These are phyloP conservation scores for Brassica juncea DNA, from an alignment of 345 rosid genomes.

Conservation along the genomic window DNA sequence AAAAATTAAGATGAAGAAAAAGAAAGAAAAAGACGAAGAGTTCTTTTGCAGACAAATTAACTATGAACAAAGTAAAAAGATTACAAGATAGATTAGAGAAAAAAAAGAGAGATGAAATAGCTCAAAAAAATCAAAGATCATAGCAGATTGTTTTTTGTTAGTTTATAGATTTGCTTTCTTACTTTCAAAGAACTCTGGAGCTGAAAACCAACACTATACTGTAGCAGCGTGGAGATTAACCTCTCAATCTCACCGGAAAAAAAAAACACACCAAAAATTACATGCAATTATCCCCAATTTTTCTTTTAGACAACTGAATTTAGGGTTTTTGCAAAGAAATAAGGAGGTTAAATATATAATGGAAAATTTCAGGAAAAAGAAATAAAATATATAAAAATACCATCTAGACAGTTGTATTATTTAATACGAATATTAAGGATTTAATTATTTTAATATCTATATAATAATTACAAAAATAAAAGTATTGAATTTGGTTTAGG, in stretches of 20 bases:
- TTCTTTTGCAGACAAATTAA: not conserved
- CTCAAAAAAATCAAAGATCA: not conserved
- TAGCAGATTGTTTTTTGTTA: not conserved
- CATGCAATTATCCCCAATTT: constrained; percentile 23
- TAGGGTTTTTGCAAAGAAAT: constrained; percentile 38
- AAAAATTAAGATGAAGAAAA: constrained; percentile 46
- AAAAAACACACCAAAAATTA: constrained; percentile 18
- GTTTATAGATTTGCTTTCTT: constrained; percentile 36
- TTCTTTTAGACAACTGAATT: constrained; percentile 35
- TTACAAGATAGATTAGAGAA: constrained; percentile 11
- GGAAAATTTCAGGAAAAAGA: constrained; percentile 25
- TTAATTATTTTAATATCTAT: constrained; percentile 56
- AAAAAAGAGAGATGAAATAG: not conserved
- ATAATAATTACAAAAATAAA: constrained; percentile 65
- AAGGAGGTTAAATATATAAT: constrained; percentile 16
- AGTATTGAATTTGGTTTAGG: constrained; percentile 91
- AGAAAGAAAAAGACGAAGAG: constrained; percentile 41
- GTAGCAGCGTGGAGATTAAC: constrained; percentile 35
- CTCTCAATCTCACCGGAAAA: constrained; percentile 16
- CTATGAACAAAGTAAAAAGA: not conserved
- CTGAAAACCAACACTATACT: constrained; percentile 27
- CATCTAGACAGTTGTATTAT: constrained; percentile 44
- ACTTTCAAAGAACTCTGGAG: constrained; percentile 29
- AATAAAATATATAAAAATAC: constrained; percentile 19
- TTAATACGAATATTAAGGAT: constrained; percentile 37